Conservation (phyloP, 2,329 filamentous ascomycete species). For the Aspergillus chevalieri region DNA sequence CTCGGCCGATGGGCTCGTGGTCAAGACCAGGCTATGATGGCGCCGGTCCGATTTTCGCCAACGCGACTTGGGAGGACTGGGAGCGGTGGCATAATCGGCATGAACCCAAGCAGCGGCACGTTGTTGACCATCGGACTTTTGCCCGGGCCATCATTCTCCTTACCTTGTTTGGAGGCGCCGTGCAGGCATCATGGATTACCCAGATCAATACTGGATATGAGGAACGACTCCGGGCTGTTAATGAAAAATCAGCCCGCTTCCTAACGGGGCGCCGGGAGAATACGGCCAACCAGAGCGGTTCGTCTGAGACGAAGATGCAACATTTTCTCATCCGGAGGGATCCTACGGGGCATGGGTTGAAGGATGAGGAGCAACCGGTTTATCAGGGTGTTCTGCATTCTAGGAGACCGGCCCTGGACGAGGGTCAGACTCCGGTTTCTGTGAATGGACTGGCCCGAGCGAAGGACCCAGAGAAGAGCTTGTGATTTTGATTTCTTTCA, state of each 20-base stretch:
- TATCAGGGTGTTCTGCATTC: slow-evolving; percentile 32
- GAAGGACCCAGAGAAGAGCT: neutral
- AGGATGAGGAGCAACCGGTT: slow-evolving; percentile 37
- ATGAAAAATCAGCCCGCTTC: slow-evolving; percentile 57
- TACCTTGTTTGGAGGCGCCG: slow-evolving; percentile 62
- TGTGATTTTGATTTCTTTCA: neutral
- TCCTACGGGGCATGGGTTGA: slow-evolving; percentile 43
- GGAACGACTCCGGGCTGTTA: slow-evolving; percentile 59
- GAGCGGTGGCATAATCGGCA: slow-evolving; percentile 65
- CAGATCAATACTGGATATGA: slow-evolving; percentile 57
- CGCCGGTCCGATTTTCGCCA: slow-evolving; percentile 51
- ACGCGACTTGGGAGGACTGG: slow-evolving; percentile 99
- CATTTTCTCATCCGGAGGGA: slow-evolving; percentile 72
- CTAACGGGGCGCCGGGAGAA: slow-evolving; percentile 49
- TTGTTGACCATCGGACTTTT: slow-evolving; percentile 76
- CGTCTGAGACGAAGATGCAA: slow-evolving; percentile 61
- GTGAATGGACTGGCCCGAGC: neutral
- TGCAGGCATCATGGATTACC: slow-evolving; percentile 65
- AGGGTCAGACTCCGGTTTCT: neutral
- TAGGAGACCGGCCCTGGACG: neutral
- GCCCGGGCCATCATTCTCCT: slow-evolving; percentile 64
- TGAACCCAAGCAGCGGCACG: slow-evolving; percentile 38
- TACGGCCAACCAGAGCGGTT: slow-evolving; percentile 44
- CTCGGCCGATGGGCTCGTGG: slow-evolving; percentile 19
- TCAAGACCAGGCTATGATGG: slow-evolving; percentile 10